phyloP scores from a whole-genome alignment of 768 basidiomycete species.

The Suillus subluteus region DNA sequence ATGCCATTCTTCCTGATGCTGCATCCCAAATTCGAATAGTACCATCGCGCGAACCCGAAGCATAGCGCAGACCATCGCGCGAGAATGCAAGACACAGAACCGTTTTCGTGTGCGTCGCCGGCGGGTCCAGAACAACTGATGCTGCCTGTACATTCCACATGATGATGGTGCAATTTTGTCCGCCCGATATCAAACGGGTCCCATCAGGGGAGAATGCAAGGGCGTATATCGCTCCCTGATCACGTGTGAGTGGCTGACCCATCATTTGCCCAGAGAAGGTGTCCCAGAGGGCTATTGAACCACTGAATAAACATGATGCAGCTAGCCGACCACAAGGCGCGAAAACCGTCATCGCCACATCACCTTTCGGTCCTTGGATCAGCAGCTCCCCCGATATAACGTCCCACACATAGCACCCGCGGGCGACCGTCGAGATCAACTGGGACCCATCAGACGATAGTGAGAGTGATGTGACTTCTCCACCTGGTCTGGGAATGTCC shows the following conservation, averaged over 20 bases:
- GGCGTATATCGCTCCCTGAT: slow-evolving; percentile 24
- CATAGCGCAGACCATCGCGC: slow-evolving; percentile 27
- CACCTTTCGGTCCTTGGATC: slow-evolving; percentile 16
- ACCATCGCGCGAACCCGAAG: slow-evolving; percentile 35
- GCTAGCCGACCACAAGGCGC: slow-evolving; percentile 31
- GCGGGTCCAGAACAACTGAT: slow-evolving; percentile 17
- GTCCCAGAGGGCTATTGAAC: slow-evolving; percentile 32
- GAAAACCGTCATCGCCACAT: slow-evolving; percentile 28
- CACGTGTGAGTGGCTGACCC: slow-evolving; percentile 20
- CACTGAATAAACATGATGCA: slow-evolving; percentile 27
- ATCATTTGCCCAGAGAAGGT: slow-evolving; percentile 27
- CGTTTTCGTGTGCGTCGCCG: slow-evolving; percentile 29
- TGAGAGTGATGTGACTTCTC: slow-evolving; percentile 22
- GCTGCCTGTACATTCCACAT: slow-evolving; percentile 28
- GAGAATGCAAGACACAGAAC: slow-evolving; percentile 35
- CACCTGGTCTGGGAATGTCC: slow-evolving; percentile 26
- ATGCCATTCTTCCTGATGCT: slow-evolving; percentile 17
- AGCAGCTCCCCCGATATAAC: slow-evolving; percentile 31
- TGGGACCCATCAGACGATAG: slow-evolving; percentile 33
- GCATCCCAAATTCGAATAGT: slow-evolving; percentile 35
- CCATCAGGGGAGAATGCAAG: slow-evolving; percentile 37
- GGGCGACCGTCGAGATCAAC: slow-evolving; percentile 29
- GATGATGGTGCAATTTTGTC: slow-evolving; percentile 29
- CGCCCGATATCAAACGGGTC: slow-evolving; percentile 27
- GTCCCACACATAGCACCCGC: slow-evolving; percentile 29